phyloP scores from a whole-genome alignment of 2,329 filamentous ascomycete species.

The Pseudocercospora ulei region DNA sequence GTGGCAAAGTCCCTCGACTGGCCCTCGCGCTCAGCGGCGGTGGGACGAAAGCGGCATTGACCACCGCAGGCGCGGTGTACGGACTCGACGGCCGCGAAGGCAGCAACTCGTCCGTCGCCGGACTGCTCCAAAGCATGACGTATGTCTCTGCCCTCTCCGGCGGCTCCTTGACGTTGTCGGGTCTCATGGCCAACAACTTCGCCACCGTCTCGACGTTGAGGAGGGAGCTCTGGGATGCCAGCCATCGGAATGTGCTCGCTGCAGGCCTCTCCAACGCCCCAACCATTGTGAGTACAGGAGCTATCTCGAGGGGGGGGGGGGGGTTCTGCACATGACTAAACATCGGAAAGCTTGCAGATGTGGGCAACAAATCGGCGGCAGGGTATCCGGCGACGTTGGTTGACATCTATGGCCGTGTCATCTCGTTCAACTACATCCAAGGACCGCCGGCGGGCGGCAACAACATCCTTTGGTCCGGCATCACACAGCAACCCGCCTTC shows the following conservation, averaged over 20 bases:
- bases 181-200: conserved; percentile 42
- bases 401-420: conserved; percentile 37
- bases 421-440: conserved; percentile 37
- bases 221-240: conserved; percentile 37
- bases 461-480: conserved; percentile 31
- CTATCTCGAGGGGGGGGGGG: too few relatives aligned
- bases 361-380: conserved; percentile 34
- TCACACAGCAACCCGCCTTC: conserved; percentile 36
- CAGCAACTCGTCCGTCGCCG: conserved; percentile 31
- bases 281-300: too few relatives aligned
- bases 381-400: conserved; percentile 38
- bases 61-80: conserved; percentile 38
- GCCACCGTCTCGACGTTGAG: conserved; percentile 39
- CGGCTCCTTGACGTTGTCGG: conserved; percentile 42
- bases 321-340: too few relatives aligned
- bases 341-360: conserved; percentile 33
- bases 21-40: conserved; percentile 40
- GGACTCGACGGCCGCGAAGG: conserved; percentile 39
- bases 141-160: conserved; percentile 42
- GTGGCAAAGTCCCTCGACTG: conserved; percentile 36
- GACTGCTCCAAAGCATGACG: conserved; percentile 41
- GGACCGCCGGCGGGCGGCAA: conserved; percentile 35
- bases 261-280: too few relatives aligned
- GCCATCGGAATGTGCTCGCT: conserved; percentile 37
- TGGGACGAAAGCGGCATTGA: conserved; percentile 38